phyloP scores from a whole-genome alignment of 1,284 basidiomycete genomes.

The Mixia osmundae region DNA sequence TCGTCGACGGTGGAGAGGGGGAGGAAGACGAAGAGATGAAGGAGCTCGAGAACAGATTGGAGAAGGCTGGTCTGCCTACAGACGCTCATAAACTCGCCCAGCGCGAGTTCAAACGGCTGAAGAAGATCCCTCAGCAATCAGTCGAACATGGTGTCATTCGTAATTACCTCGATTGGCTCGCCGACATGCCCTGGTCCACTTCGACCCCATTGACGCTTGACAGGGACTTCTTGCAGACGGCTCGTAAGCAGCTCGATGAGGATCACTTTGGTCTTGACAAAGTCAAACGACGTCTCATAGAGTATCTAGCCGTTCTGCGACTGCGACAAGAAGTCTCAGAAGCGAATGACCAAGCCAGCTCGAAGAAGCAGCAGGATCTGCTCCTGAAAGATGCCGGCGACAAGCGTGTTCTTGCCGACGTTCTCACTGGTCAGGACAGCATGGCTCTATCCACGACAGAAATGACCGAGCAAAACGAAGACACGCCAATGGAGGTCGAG shows the following conservation, averaged over 20 bases:
- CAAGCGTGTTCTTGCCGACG: constrained; percentile 11
- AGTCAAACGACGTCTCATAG: constrained; percentile 50
- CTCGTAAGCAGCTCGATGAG: constrained; percentile 38
- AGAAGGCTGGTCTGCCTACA: constrained; percentile 89
- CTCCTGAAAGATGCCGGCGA: constrained; percentile 16
- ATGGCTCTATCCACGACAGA: too few species aligned
- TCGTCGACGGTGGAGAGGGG: constrained; percentile 68
- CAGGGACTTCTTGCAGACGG: constrained; percentile 29
- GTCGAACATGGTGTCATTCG: constrained; percentile 72
- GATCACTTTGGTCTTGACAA: constrained; percentile 26
- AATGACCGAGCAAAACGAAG: too few species aligned
- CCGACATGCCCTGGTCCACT: constrained; percentile 94
- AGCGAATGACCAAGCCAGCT: neutral
- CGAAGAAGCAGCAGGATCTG: constrained; percentile 14
- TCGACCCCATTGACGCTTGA: constrained; percentile 34
- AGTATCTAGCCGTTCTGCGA: constrained; percentile 65
- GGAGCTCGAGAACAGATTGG: constrained; percentile 65
- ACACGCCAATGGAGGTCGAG: constrained; percentile 14
- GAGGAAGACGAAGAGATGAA: constrained; percentile 82
- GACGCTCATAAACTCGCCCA: constrained; percentile 82
- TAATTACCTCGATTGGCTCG: constrained; percentile 90
- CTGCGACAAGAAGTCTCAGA: neutral
- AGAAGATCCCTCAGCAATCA: constrained; percentile 64
- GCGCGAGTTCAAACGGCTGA: constrained; percentile 80
- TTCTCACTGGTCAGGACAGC: too few species aligned